Percentiles rank a stretch among this genome's conserved stretches.
Conservation (phyloP, 192 early-diverging fungal species). For the Gaertneriomyces semiglobifer region DNA sequence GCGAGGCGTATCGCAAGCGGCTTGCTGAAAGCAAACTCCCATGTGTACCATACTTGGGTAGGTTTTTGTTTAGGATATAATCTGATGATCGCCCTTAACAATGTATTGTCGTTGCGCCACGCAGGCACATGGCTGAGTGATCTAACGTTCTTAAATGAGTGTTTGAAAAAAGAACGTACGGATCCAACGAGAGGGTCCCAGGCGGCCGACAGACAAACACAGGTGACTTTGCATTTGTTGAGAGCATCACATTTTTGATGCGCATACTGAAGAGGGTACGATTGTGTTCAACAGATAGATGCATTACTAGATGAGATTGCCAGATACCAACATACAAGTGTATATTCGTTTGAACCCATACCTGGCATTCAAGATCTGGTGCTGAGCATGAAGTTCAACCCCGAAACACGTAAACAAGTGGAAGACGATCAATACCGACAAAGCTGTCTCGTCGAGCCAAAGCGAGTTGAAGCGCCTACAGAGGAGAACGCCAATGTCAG, state of each 20-base stretch:
- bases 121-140: slow-evolving; percentile 39
- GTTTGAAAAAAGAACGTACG: slow-evolving; percentile 38
- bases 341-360: slow-evolving; percentile 24
- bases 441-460: slow-evolving; percentile 18
- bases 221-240: slow-evolving; percentile 12
- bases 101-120: too few species aligned
- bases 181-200: slow-evolving; percentile 28
- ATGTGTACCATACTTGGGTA: slow-evolving; percentile 45
- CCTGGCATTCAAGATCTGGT: slow-evolving; percentile 23
- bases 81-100: background rate
- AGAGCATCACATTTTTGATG: too few species aligned
- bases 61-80: background rate
- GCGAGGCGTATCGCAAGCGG: slow-evolving; percentile 36
- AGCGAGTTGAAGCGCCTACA: background rate
- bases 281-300: slow-evolving; percentile 21
- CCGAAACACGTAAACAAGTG: slow-evolving; percentile 16
- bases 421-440: slow-evolving; percentile 30
- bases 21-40: slow-evolving; percentile 29
- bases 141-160: slow-evolving; percentile 44
- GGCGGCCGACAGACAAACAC: slow-evolving; percentile 30
- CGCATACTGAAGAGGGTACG: background rate
- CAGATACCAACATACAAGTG: slow-evolving; percentile 21
- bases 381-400: slow-evolving; percentile 12
- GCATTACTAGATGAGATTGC: slow-evolving; percentile 33
- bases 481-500: background rate